These are phyloP conservation scores for Arctium lappa DNA, from an alignment of 129 eudicot genomes.

Conservation along the genomic window DNA sequence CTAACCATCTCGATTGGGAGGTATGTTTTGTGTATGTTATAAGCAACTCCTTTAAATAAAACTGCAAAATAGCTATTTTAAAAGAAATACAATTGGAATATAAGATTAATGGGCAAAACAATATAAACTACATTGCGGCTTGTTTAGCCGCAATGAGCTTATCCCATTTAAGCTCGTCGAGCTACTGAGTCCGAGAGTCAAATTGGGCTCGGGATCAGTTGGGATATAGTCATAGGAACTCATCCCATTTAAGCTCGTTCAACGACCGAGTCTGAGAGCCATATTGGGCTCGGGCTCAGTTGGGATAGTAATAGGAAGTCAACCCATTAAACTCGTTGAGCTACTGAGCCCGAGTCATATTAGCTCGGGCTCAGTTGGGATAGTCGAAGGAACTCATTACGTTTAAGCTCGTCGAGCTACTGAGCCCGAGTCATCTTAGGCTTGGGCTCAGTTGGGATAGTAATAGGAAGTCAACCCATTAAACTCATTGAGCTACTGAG, in stretches of 20 bases:
- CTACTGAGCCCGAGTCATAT: background rate
- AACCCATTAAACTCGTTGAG: background rate
- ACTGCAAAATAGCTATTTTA: background rate
- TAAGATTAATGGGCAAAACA: background rate
- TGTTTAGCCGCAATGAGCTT: background rate
- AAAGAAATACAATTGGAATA: background rate
- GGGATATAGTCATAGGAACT: background rate
- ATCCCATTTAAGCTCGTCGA: background rate
- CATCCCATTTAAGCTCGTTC: background rate
- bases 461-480: background rate
- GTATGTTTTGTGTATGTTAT: slow-evolving; percentile 32
- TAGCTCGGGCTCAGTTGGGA: background rate
- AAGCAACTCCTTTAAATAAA: background rate
- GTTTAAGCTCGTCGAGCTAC: background rate
- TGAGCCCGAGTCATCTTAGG: background rate
- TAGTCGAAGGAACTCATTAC: background rate
- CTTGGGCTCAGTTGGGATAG: background rate
- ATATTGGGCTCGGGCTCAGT: background rate
- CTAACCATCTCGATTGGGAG: slow-evolving; percentile 94
- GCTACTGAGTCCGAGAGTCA: background rate
- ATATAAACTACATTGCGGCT: too few species aligned
- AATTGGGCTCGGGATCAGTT: background rate
- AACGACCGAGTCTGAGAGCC: background rate
- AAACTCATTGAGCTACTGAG: background rate
- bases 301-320: background rate